A percentile compares a stretch with the other conserved stretches of the same genome.
phyloP scores from a whole-genome alignment of 2,329 filamentous ascomycete genomes.

The Celoporthe dispersa region DNA sequence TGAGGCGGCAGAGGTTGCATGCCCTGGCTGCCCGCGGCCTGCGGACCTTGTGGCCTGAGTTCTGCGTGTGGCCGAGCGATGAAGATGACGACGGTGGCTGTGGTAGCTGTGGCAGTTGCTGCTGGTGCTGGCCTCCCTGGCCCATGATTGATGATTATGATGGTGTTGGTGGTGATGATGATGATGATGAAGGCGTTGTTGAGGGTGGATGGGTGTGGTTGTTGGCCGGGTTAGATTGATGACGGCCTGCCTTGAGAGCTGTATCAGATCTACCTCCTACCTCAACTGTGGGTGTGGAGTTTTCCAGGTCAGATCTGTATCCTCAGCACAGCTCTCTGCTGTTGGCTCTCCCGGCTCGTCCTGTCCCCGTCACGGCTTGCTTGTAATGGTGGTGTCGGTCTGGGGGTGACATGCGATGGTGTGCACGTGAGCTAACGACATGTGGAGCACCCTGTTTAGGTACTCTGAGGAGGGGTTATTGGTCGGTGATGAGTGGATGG shows the following conservation, averaged over 20 bases:
- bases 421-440: neutral
- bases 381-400: neutral
- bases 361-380: neutral
- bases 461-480: neutral
- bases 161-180: neutral
- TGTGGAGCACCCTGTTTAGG: neutral
- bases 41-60: conserved; percentile 29
- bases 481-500: neutral
- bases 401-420: neutral
- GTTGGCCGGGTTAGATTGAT: neutral
- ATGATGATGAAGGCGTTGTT: neutral
- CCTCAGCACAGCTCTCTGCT: neutral
- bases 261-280: no score
- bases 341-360: no score
- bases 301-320: neutral
- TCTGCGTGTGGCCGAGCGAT: conserved; percentile 22
- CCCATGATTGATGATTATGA: conserved; percentile 1
- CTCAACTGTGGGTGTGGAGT: no score
- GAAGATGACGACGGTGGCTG: neutral
- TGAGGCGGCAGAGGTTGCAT: conserved; percentile 50
- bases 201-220: neutral
- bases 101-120: neutral
- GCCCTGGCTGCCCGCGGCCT: conserved; percentile 49
- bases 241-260: neutral
- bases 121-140: neutral